Conservation (phyloP, 306 rosid genomes). For the Cercis canadensis region DNA sequence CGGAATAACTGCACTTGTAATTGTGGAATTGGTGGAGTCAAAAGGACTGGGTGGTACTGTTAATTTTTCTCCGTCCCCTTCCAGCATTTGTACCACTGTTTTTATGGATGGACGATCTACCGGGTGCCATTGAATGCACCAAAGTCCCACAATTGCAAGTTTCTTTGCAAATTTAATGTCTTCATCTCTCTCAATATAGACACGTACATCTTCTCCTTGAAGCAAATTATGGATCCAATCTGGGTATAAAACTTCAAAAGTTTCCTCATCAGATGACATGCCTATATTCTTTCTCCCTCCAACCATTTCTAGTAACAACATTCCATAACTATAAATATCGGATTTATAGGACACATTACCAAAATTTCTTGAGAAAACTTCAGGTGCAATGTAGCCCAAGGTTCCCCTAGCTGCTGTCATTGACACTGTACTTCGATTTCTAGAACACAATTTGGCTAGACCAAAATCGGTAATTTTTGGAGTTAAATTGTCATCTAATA, state of each 20-base stretch:
- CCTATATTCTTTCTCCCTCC: conserved; percentile 24
- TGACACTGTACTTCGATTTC: conserved; percentile 15
- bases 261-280: background rate
- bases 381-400: conserved; percentile 32
- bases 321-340: conserved; percentile 41
- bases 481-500: conserved; percentile 24
- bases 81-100: conserved; percentile 28
- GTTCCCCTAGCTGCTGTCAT: conserved; percentile 23
- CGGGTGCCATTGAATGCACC: conserved; percentile 43
- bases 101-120: conserved; percentile 32
- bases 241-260: conserved; percentile 22
- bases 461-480: conserved; percentile 36
- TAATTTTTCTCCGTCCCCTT: conserved; percentile 10
- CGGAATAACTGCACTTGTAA: background rate
- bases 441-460: conserved; percentile 26
- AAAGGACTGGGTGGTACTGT: conserved; percentile 21
- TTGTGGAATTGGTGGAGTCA: background rate
- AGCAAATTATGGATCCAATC: conserved; percentile 35
- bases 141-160: conserved; percentile 36
- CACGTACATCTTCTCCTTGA: background rate
- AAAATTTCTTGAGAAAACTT: conserved; percentile 26
- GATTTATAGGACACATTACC: conserved; percentile 22
- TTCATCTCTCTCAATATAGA: background rate
- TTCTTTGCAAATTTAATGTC: conserved; percentile 24
- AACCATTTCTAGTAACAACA: conserved; percentile 38